These are phyloP conservation scores for Halenospora varia DNA, from an alignment of 495 filamentous ascomycete species.

Conservation along the genomic window DNA sequence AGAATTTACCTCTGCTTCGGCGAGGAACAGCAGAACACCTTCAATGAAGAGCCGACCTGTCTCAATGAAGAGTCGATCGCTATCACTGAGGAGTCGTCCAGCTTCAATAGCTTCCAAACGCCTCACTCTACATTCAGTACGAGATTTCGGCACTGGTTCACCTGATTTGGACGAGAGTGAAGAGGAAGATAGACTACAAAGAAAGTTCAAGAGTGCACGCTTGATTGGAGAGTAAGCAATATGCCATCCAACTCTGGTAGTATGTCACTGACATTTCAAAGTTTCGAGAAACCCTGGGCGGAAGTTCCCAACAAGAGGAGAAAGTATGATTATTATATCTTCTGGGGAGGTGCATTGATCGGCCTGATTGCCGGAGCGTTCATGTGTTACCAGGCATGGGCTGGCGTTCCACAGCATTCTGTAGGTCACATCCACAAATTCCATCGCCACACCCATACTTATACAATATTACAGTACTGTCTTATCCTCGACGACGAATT, in stretches of 20 bases:
- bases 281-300: slow-evolving; percentile 35
- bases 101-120: too few relatives aligned
- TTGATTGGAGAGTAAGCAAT: neutral
- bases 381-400: slow-evolving; percentile 18
- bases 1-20: too few relatives aligned
- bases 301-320: slow-evolving; percentile 24
- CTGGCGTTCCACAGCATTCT: neutral
- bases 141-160: too few relatives aligned
- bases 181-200: neutral
- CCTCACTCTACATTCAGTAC: too few relatives aligned
- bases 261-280: neutral
- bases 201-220: neutral
- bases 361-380: slow-evolving; percentile 25
- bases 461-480: slow-evolving; percentile 29
- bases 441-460: neutral
- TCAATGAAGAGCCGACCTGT: too few relatives aligned
- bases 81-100: too few relatives aligned
- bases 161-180: too few relatives aligned
- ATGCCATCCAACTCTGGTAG: neutral
- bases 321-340: slow-evolving; percentile 30
- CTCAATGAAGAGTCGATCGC: too few relatives aligned
- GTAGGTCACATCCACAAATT: neutral
- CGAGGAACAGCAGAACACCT: too few relatives aligned
- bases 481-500: slow-evolving; percentile 38
- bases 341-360: slow-evolving; percentile 26